These are phyloP conservation scores for Penicillium canescens DNA, from an alignment of 495 filamentous ascomycete species.

Conservation along the genomic window DNA sequence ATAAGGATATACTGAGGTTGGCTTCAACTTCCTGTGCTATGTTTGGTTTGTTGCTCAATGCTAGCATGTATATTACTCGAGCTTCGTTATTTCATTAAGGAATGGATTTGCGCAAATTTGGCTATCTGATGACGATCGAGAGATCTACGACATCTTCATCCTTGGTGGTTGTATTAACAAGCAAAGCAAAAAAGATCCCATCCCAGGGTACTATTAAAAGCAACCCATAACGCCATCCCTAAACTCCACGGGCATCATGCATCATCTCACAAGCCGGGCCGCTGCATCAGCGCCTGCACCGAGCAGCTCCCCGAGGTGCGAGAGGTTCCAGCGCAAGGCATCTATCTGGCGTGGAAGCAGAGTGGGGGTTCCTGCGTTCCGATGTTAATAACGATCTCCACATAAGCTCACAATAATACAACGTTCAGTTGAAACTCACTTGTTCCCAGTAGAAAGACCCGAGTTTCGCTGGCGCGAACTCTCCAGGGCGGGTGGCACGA, in stretches of 20 bases:
- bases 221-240: conserved; percentile 14
- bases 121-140: not conserved
- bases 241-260: conserved; percentile 11
- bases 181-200: too few species aligned
- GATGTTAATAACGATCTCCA: not conserved
- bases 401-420: not conserved
- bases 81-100: not conserved
- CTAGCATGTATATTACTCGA: not conserved
- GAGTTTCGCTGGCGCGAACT: conserved; percentile 41
- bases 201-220: not conserved
- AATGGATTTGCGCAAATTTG: not conserved
- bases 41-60: not conserved
- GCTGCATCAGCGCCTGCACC: conserved; percentile 17
- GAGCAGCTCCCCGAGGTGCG: not conserved
- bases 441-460: conserved; percentile 36
- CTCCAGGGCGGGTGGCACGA: conserved; percentile 47
- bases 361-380: conserved; percentile 39
- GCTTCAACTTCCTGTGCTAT: not conserved
- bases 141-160: not conserved
- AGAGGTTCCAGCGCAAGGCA: not conserved
- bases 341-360: conserved; percentile 48
- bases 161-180: not conserved
- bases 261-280: not conserved
- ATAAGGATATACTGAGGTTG: not conserved
- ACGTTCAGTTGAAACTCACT: conserved; percentile 26